phyloP scores from a whole-genome alignment of 1,139 yeast species.

The Pichia sp. region DNA sequence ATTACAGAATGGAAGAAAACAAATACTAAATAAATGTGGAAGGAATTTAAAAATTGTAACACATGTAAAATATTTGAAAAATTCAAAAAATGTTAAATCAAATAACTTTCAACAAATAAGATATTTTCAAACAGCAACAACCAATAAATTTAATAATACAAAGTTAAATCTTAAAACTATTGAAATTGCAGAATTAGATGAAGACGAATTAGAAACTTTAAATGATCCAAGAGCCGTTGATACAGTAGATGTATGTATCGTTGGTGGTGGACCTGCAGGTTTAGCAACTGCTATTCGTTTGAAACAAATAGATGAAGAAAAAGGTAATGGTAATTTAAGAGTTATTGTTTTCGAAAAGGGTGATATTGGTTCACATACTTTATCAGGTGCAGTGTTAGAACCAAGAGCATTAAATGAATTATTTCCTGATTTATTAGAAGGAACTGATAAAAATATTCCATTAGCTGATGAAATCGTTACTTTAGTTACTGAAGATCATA shows the following conservation, averaged over 20 bases:
- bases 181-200: conserved; percentile 35
- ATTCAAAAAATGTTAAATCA: neutral
- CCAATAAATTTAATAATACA: neutral
- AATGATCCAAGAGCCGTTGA: conserved; percentile 70
- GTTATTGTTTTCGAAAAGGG: conserved; percentile 90
- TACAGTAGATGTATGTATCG: conserved; percentile 86
- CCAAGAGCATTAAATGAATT: conserved; percentile 81
- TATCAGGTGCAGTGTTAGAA: conserved; percentile 91
- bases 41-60: neutral
- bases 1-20: neutral
- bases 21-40: neutral
- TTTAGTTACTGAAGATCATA: conserved; percentile 58
- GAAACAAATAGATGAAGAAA: conserved; percentile 74
- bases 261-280: conserved; percentile 98
- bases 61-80: neutral
- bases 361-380: conserved; percentile 85
- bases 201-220: conserved; percentile 41
- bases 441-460: conserved; percentile 54
- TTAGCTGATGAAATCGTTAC: conserved; percentile 72
- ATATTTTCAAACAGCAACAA: neutral
- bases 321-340: conserved; percentile 62
- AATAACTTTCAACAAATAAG: neutral
- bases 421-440: conserved; percentile 45
- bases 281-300: conserved; percentile 85
- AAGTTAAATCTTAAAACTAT: conserved; percentile 16